Base-by-base conservation (phyloP, 2,329 filamentous ascomycete genomes). In the Parasarocladium wereldwijsianum region DNA sequence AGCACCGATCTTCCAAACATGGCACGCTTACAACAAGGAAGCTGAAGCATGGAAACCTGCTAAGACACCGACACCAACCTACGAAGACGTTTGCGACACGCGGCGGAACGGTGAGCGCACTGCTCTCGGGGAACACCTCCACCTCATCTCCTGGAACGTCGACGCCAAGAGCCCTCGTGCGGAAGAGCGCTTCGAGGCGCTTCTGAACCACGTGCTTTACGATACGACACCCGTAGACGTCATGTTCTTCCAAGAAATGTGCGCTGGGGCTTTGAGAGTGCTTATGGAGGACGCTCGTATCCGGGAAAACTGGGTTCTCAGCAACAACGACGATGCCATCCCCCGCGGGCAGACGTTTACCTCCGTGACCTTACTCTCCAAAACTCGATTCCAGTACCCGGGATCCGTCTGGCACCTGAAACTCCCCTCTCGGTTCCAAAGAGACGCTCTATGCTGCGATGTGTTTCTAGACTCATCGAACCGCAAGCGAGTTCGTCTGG, bases 181-280 rank as follows among this genome's bases (percentile, higher is more conserved):
- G 7, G 32, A 33, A 11, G 24, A 29, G 6, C 45, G 50, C 12
- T 37, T 46, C 10, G 25, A 34, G 11, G 44, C 40, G 6, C 45
- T 56, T 6, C 16, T 55, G 4, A 42, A 40, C 3, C 34, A 37
- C 17, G 32, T 50, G 12, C 29, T 36, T 9, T 22, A 17, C n/a
- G 26, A 35, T 2, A 15, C 17, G 6, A 37, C 40, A 5, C n/a
- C 29, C 1, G 37, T 40, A 8, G 40, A 52, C 38, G 26, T 54
- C 11, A 39, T 53, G n/a, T 54, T 55, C 24, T 31, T 55, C 6
- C 52, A 55, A 30, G 52, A 55, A 35, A 43, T 54, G 6, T 46
- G 44, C 2, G 34, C 17, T 6, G 10, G 36, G 4, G 43, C 44
- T 6, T 34, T 53, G 3, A 10, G 21, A 0, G 22, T 18, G 23